phyloP scores from a whole-genome alignment of 257 asterid species.

The Haberlea rhodopensis region DNA sequence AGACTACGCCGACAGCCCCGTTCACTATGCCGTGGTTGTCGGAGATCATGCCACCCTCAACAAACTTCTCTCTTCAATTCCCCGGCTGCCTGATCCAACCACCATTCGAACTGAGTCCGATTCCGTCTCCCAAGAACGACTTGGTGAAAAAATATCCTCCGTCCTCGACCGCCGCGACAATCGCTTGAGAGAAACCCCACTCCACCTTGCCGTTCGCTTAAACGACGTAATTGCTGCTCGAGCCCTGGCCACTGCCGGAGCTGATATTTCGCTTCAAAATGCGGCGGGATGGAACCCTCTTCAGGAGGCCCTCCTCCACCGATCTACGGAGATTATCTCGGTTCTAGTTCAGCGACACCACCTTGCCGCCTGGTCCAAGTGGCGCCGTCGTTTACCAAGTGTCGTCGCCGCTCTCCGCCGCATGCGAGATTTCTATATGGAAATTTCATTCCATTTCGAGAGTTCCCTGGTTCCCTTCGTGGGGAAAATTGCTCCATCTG shows the following conservation, averaged over 20 bases:
- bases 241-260: slow-evolving; percentile 70
- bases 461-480: slow-evolving; percentile 91
- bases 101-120: slow-evolving; percentile 53
- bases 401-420: slow-evolving; percentile 73
- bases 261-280: slow-evolving; percentile 82
- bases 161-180: slow-evolving; percentile 84
- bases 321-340: slow-evolving; percentile 61
- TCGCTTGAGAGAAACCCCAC: slow-evolving; percentile 65
- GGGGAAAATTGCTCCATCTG: slow-evolving; percentile 95
- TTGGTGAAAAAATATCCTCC: slow-evolving; percentile 65
- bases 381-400: slow-evolving; percentile 94
- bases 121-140: slow-evolving; percentile 57
- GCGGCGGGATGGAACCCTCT: slow-evolving; percentile 90
- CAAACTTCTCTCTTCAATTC: slow-evolving; percentile 54
- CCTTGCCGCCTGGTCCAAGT: slow-evolving; percentile 77
- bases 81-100: slow-evolving; percentile 51
- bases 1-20: slow-evolving; percentile 70
- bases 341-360: slow-evolving; percentile 79
- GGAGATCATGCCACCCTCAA: slow-evolving; percentile 60
- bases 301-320: slow-evolving; percentile 87
- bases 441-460: slow-evolving; percentile 88
- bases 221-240: slow-evolving; percentile 64
- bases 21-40: slow-evolving; percentile 77
- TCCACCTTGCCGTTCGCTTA: slow-evolving; percentile 92
- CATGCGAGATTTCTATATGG: slow-evolving; percentile 97